phyloP scores from a whole-genome alignment of 2,329 filamentous ascomycete species.

The Fusarium sulawesiense region DNA sequence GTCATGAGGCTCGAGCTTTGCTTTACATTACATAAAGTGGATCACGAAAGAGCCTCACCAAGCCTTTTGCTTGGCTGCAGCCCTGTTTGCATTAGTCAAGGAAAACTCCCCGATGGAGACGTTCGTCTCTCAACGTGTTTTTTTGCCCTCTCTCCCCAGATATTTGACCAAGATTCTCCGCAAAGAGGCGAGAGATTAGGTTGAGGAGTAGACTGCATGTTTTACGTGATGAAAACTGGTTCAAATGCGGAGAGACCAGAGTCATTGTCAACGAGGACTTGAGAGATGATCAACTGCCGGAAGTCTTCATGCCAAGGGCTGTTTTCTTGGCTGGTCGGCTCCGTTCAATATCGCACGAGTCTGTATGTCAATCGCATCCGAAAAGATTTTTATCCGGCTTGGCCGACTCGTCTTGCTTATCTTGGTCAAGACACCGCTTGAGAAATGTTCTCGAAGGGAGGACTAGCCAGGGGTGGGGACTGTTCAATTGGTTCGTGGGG shows the following conservation, averaged over 20 bases:
- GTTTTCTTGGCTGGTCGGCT: constrained; percentile 15
- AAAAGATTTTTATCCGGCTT: constrained; percentile 20
- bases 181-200: constrained; percentile 36
- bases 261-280: too few species aligned
- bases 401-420: background rate
- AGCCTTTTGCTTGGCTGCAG: constrained; percentile 35
- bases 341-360: constrained; percentile 34
- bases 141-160: constrained; percentile 7
- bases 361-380: constrained; percentile 7
- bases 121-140: background rate
- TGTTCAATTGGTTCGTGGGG: constrained; percentile 5
- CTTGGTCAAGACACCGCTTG: background rate
- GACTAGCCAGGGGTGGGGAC: constrained; percentile 21
- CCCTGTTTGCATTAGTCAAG: constrained; percentile 38
- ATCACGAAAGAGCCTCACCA: constrained; percentile 28
- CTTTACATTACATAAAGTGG: constrained; percentile 39
- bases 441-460: constrained; percentile 37
- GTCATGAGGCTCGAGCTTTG: constrained; percentile 32
- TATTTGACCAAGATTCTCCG: constrained; percentile 30
- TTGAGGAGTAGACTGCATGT: constrained; percentile 32
- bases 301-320: too few species aligned
- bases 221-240: constrained; percentile 26
- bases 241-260: constrained; percentile 29
- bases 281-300: background rate
- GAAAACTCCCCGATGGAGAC: constrained; percentile 26